Conservation (phyloP, 164 flowering plant species). For the Piper betle region DNA sequence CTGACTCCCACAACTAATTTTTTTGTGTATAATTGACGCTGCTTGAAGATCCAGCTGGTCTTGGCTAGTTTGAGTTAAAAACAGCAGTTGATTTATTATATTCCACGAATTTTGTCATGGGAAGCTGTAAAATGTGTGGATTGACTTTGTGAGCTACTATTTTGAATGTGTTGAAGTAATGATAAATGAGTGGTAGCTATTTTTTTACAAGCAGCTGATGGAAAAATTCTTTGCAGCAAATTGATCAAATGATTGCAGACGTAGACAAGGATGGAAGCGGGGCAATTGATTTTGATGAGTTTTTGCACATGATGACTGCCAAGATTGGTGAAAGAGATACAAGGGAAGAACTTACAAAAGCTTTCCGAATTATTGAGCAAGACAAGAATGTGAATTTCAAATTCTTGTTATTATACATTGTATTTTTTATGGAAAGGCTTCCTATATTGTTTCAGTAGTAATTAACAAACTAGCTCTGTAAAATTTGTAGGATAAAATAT, state of each 20-base stretch:
- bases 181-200: background rate
- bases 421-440: background rate
- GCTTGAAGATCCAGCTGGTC: no score
- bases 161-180: background rate
- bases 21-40: no score
- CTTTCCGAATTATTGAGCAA: conserved; percentile 72
- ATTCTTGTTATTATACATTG: background rate
- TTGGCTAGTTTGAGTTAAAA: background rate
- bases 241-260: conserved; percentile 88
- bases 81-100: background rate
- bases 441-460: background rate
- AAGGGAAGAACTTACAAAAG: conserved; percentile 88
- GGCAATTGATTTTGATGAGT: conserved; percentile 92
- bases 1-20: no score
- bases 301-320: conserved; percentile 92
- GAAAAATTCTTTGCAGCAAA: conserved; percentile 54
- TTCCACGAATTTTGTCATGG: no score
- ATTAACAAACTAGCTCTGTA: background rate
- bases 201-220: conserved; percentile 1
- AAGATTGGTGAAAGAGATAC: conserved; percentile 94
- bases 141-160: background rate
- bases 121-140: background rate
- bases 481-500: conserved; percentile 68
- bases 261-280: conserved; percentile 99
- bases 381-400: conserved; percentile 56